Evolutionary conservation across 1,284 basidiomycete genomes (phyloP), one percentile per base, ranked within the genome.

Genomic region (Cryptococcus sp.): DNA sequence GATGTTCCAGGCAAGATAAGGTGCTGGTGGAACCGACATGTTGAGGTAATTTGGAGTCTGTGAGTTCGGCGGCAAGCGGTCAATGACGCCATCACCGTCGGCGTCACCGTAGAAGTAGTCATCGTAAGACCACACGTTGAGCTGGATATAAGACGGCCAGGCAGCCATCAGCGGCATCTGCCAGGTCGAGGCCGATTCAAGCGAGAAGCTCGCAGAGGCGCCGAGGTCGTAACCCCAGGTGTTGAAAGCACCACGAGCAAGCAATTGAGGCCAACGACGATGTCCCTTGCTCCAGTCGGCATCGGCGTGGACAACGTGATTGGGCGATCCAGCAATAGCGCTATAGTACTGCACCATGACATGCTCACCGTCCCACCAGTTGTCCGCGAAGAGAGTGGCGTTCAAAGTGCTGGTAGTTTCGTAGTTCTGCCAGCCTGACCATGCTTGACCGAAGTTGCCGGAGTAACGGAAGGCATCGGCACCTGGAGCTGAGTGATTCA

Each of bases 301-400:
- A 71, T 95, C 92, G 25, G 89, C 88, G 70, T 94, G 91, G 11
- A 91, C 81, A 27, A 89, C 85, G 46, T 85, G 82, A 35, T 84
- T 81, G 5, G 87, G 79, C 2, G 88, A 87, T 54, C 85, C 74
- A 0, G 85, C 84, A 5, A 84, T 77, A 51, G 83, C 77, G 61
- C 87, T 88, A 87, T 88, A 93, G 77, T 95, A 94, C 81, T 94
- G 91, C 20, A 93, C 84, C 78, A 90, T 87, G 70, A 94, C 82
- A 73, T 95, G 92, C 57, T 89, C 77, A 6, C 92, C 92, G 1
- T 81, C 67, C 92, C 92, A 95, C 80, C 88, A 93, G 56, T 54
- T 52, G 56, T 77, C 52, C 46, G 79, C 71, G 74, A 92, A 89
- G 16, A 84, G 60, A 13, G 77, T 79, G 13, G 84, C 74, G 58